These are phyloP conservation scores for Penicillium argentinense DNA, from an alignment of 495 filamentous ascomycete genomes.

Conservation along the genomic window DNA sequence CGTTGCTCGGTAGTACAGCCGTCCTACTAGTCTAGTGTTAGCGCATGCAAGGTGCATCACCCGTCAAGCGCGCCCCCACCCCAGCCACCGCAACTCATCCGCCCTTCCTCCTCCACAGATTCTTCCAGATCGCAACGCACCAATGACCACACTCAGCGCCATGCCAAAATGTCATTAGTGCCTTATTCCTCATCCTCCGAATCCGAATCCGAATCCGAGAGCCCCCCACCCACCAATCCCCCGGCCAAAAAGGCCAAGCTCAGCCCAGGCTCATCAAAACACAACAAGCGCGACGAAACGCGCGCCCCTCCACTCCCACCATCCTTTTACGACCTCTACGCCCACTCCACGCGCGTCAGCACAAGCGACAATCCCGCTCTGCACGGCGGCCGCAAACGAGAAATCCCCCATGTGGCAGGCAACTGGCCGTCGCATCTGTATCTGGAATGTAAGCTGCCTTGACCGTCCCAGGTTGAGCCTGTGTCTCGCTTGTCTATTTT, in stretches of 20 bases:
- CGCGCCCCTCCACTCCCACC: slow-evolving; percentile 79
- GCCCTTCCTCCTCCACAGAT: too few relatives aligned
- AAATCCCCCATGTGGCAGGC: slow-evolving; percentile 80
- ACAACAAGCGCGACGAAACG: too few relatives aligned
- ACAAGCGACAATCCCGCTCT: slow-evolving; percentile 77
- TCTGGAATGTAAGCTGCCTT: slow-evolving; percentile 75
- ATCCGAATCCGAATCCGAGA: slow-evolving; percentile 58
- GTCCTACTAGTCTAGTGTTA: too few relatives aligned
- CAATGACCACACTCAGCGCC: slow-evolving; percentile 47
- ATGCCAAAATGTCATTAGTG: slow-evolving; percentile 82
- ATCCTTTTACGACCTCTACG: slow-evolving; percentile 86
- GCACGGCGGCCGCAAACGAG: slow-evolving; percentile 79
- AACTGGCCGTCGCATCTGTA: slow-evolving; percentile 94
- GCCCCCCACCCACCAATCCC: slow-evolving; percentile 16
- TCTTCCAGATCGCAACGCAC: not conserved
- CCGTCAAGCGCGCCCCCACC: too few relatives aligned
- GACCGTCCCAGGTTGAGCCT: not conserved
- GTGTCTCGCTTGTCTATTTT: not conserved
- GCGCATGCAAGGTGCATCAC: too few relatives aligned
- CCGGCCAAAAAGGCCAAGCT: slow-evolving; percentile 27
- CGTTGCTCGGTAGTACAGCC: too few relatives aligned
- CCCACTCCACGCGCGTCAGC: slow-evolving; percentile 68
- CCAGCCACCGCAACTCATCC: too few relatives aligned
- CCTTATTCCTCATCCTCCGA: too few relatives aligned
- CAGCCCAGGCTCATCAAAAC: slow-evolving; percentile 22